Percentiles rank a stretch among this genome's conserved stretches.
These are phyloP conservation scores for Chenopodium album DNA, from an alignment of 148 eudicot genomes.

Conservation along the genomic window DNA sequence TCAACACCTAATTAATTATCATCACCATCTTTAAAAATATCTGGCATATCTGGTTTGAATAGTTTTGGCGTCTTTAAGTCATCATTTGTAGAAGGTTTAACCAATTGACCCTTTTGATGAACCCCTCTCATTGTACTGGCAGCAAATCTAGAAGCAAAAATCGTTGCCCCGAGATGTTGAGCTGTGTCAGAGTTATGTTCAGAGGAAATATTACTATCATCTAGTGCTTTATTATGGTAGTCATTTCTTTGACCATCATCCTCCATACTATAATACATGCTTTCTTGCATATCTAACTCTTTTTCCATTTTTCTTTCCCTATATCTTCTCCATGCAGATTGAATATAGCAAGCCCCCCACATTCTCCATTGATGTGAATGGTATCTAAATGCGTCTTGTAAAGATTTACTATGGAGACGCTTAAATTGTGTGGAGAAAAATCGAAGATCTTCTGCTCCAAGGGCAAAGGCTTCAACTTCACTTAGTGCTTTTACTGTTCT, in stretches of 20 bases:
- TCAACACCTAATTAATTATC: too few species aligned
- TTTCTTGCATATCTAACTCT: slow-evolving; percentile 23
- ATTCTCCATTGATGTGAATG: slow-evolving; percentile 92
- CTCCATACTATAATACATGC: slow-evolving; percentile 3
- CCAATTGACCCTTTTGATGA: slow-evolving; percentile 21
- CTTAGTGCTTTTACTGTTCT: slow-evolving; percentile 63
- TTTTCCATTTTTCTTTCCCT: slow-evolving; percentile 48
- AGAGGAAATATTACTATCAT: background rate
- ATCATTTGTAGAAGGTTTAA: slow-evolving; percentile 27
- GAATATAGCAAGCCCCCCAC: slow-evolving; percentile 79
- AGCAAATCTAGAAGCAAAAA: slow-evolving; percentile 66
- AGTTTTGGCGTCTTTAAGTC: slow-evolving; percentile 54
- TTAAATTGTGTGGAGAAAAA: slow-evolving; percentile 71
- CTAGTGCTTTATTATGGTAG: slow-evolving; percentile 4
- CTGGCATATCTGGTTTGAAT: slow-evolving; percentile 72
- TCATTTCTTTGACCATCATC: slow-evolving; percentile 1
- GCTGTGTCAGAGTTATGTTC: background rate
- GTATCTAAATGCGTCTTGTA: slow-evolving; percentile 80
- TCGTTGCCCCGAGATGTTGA: slow-evolving; percentile 54
- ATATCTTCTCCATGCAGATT: slow-evolving; percentile 73
- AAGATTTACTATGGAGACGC: slow-evolving; percentile 81
- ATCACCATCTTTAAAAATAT: slow-evolving; percentile 32
- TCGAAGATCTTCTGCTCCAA: slow-evolving; percentile 76
- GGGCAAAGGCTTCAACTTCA: slow-evolving; percentile 89
- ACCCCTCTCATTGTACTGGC: slow-evolving; percentile 49